Conservation (phyloP, 768 basidiomycete genomes). For the Pleurotus ostreatus region DNA sequence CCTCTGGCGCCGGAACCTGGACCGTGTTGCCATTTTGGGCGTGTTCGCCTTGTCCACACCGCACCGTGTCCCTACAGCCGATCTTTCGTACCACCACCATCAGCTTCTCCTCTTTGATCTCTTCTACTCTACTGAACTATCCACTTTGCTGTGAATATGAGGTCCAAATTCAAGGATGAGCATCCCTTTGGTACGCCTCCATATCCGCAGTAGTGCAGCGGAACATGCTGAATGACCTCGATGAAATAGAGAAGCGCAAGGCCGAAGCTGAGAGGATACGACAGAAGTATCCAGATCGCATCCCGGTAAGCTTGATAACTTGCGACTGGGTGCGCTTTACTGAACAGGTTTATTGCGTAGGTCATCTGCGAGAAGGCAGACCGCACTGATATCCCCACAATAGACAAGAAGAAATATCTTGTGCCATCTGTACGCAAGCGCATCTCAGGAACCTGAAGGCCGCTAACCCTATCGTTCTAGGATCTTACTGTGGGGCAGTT, state of each 20-base stretch:
- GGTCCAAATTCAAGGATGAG: conserved; percentile 98
- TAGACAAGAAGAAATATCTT: conserved; percentile 99
- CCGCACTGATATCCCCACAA: conserved; percentile 96
- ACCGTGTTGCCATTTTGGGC: no score
- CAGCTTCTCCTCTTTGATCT: not conserved
- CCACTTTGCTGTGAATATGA: conserved; percentile 42
- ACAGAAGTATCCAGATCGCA: conserved; percentile 98
- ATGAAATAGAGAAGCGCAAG: conserved; percentile 89
- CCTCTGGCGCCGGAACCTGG: no score
- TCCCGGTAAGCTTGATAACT: conserved; percentile 66
- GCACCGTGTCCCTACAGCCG: no score
- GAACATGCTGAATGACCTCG: conserved; percentile 28
- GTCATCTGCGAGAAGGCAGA: conserved; percentile 99
- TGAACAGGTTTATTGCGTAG: conserved; percentile 33
- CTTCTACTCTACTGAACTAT: not conserved
- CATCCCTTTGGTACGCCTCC: conserved; percentile 87
- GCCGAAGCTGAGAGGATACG: conserved; percentile 97
- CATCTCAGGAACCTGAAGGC: not conserved
- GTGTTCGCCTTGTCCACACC: no score
- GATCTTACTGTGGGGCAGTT: conserved; percentile 98
- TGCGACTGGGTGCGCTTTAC: not conserved
- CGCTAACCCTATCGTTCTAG: conserved; percentile 33
- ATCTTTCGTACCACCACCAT: not conserved
- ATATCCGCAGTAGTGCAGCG: conserved; percentile 15
- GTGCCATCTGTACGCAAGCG: conserved; percentile 80